A percentile compares a stretch with the other conserved stretches of the same genome.
Evolutionary conservation across 2,329 filamentous ascomycete genomes (phyloP).

Genomic region (Onygena corvina): DNA sequence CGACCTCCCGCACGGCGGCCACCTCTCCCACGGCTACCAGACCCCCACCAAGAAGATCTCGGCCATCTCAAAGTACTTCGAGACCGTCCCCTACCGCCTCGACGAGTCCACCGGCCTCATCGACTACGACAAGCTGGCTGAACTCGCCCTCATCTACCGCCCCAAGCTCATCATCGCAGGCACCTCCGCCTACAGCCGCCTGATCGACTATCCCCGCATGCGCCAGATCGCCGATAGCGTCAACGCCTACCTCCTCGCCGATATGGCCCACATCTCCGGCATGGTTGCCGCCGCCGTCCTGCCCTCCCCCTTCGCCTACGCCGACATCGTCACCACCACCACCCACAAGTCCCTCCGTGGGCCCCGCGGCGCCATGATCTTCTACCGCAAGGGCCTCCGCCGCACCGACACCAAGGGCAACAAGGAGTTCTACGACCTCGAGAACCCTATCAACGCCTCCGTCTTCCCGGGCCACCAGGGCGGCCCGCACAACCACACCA

Average conservation of each 20-base stretch:
- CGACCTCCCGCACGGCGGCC: constrained; percentile 85
- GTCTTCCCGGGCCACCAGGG: constrained; percentile 99
- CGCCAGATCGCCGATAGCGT: constrained; percentile 88
- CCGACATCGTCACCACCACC: constrained; percentile 94
- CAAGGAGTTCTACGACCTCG: constrained; percentile 80
- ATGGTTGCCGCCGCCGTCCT: constrained; percentile 88
- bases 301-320: constrained; percentile 80
- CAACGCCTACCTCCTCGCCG: constrained; percentile 86
- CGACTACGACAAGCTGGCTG: constrained; percentile 86
- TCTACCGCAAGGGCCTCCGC: constrained; percentile 95
- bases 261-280: constrained; percentile 98
- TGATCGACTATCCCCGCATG: constrained; percentile 96
- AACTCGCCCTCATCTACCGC: constrained; percentile 81
- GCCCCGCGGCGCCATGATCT: constrained; percentile 98
- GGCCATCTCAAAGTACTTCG: constrained; percentile 95
- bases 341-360: constrained; percentile 98
- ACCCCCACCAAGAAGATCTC: constrained; percentile 94
- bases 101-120: constrained; percentile 71
- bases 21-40: constrained; percentile 95
- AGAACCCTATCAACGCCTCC: constrained; percentile 94
- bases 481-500: constrained; percentile 98
- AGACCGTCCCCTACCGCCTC: constrained; percentile 94
- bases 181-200: constrained; percentile 93
- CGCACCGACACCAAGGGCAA: constrained; percentile 87
- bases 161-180: constrained; percentile 94